These are phyloP conservation scores for Suillus hirtellus DNA, from an alignment of 768 basidiomycete genomes.

Conservation along the genomic window DNA sequence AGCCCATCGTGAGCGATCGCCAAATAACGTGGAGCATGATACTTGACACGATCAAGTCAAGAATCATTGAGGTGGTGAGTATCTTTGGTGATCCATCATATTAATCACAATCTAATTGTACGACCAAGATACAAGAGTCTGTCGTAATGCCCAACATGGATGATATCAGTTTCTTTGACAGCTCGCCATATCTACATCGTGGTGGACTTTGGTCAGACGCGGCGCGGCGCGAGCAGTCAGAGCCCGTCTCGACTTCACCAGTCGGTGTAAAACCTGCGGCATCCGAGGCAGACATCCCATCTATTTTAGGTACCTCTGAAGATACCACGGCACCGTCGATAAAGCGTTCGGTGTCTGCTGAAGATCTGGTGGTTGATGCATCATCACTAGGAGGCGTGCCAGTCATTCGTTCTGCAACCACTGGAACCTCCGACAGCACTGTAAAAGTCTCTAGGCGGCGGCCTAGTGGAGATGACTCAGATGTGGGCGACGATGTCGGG, in stretches of 20 bases:
- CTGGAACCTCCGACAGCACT: conserved; percentile 20
- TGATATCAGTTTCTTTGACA: conserved; percentile 95
- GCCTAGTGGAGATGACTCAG: conserved; percentile 42
- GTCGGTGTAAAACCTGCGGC: conserved; percentile 8
- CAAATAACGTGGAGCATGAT: conserved; percentile 96
- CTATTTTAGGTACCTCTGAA: conserved; percentile 38
- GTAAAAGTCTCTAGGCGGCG: conserved; percentile 40
- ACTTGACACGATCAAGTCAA: conserved; percentile 83
- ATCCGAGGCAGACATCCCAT: conserved; percentile 26
- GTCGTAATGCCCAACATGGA: conserved; percentile 98
- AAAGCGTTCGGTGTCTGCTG: conserved; percentile 34
- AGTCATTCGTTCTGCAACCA: conserved; percentile 26
- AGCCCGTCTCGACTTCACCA: conserved; percentile 14
- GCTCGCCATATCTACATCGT: conserved; percentile 56
- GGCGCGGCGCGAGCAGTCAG: conserved; percentile 41
- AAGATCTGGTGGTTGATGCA: conserved; percentile 25
- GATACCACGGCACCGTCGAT: conserved; percentile 10
- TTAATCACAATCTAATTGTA: conserved; percentile 48
- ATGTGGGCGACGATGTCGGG: conserved; percentile 26
- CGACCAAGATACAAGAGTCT: conserved; percentile 80
- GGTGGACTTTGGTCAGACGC: conserved; percentile 93
- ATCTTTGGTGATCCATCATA: conserved; percentile 16
- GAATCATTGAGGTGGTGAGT: conserved; percentile 82
- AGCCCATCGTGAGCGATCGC: conserved; percentile 91
- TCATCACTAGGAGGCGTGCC: conserved; percentile 26